phyloP scores from a whole-genome alignment of 2,329 filamentous ascomycete genomes.

The Plectosphaerella cucumerina region DNA sequence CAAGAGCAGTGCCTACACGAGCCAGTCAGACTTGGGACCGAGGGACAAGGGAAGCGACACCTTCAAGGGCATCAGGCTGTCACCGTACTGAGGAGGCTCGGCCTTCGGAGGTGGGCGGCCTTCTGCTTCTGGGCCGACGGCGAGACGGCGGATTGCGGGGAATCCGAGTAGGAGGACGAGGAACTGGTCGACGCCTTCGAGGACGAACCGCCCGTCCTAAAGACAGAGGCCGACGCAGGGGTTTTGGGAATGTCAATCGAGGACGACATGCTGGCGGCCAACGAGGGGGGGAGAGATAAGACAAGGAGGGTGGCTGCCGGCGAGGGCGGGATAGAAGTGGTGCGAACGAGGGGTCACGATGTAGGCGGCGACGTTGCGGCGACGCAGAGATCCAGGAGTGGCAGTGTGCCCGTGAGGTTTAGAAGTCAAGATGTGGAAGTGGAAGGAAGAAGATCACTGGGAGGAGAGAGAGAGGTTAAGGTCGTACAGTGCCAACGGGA shows the following conservation, averaged over 20 bases:
- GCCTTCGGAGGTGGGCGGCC: constrained; percentile 50
- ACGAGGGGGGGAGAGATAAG: neutral
- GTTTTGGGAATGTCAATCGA: constrained; percentile 64
- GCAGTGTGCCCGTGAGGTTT: neutral
- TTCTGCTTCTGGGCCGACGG: constrained; percentile 34
- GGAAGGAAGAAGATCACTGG: neutral
- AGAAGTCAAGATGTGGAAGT: neutral
- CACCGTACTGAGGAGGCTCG: constrained; percentile 55
- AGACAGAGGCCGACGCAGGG: constrained; percentile 28
- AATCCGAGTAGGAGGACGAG: constrained; percentile 52
- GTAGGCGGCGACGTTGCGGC: neutral
- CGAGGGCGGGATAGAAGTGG: neutral
- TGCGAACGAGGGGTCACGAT: neutral
- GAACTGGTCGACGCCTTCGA: constrained; percentile 44
- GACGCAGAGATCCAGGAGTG: neutral
- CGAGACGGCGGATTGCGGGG: constrained; percentile 44
- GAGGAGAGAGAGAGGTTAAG: neutral
- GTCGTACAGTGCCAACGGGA: constrained; percentile 4
- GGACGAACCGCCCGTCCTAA: constrained; percentile 24
- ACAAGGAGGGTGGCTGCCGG: neutral
- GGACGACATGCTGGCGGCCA: constrained; percentile 51
- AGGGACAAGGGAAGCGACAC: neutral
- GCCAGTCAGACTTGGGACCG: constrained; percentile 19
- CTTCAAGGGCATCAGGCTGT: neutral
- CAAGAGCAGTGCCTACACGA: constrained; percentile 62